Base-by-base conservation (phyloP, 1,284 basidiomycete species). In the Fomitopsis betulina region DNA sequence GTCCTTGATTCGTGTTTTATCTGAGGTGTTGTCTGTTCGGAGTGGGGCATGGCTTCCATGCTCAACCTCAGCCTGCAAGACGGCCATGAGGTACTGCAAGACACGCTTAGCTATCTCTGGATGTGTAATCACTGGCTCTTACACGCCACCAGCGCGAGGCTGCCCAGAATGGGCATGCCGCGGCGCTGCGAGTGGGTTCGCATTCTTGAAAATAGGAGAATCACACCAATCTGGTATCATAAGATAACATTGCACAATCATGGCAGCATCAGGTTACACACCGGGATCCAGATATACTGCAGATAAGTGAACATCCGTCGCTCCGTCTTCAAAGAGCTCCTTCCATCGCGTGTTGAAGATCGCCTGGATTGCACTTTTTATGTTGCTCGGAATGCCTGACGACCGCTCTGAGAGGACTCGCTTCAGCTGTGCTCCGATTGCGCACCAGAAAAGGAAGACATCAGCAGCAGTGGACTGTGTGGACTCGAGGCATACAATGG, bases 401-500 rank as follows among this genome's bases (percentile, higher is more conserved):
- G 19, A 43, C 7, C 40, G 27, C 12, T 60, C 27, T 6, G 5
- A 19, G 2, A 72, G 64, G 10, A 67, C 38, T 10, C 60, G 43
- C 23, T 65, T 62, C 2, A 70, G 50, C 10, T 54, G 54, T 21
- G 65, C 66, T 6, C 58, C 67, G 45, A 61, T 62, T 4, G 68
- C 69, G 15, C 71, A 61, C 70, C 70, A 73, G 54, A 70, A 71
- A 13, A 69, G n/a, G 53, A 63, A 70, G 1, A 72, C 69, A 60
- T 73, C 70, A 10, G 68, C 59, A 1, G 62, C 59, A 55, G 65
- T 70, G 1, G 67, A 55, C 39, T 65, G 61, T 12, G 67, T 56
- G 1, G 70, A 61, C 58, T 73, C 72, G 5, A 73, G 62, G 30
- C 68, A 72, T 62, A 67, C 63, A 23, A 73, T 63, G 10, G 71